phyloP scores from a whole-genome alignment of 1,139 yeast genomes.

The Debaryomyces coudertii region DNA sequence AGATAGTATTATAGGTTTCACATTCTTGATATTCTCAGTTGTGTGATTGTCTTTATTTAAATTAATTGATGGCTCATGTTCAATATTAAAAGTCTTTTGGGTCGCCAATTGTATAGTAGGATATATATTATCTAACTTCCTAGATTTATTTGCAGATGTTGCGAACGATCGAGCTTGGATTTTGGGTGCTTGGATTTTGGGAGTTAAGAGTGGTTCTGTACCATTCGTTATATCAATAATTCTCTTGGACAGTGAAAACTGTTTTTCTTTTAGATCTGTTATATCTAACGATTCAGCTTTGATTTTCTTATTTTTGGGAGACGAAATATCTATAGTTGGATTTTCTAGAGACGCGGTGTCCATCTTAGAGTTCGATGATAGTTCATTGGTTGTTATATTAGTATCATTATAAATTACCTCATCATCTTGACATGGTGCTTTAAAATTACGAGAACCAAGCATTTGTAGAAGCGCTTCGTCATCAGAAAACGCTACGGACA shows the following conservation, averaged over 20 bases:
- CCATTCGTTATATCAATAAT: not conserved
- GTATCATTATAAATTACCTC: not conserved
- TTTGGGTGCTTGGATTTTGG: not conserved
- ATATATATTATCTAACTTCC: conserved; percentile 8
- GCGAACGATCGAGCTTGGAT: conserved; percentile 1
- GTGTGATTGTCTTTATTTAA: not conserved
- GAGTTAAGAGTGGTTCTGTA: not conserved
- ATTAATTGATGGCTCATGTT: not conserved
- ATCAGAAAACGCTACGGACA: conserved; percentile 1
- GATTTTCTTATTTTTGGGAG: conserved; percentile 6
- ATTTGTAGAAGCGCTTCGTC: conserved; percentile 6
- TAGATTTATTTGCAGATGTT: conserved; percentile 3
- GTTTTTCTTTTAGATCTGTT: not conserved
- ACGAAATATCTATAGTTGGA: conserved; percentile 1
- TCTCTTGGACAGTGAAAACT: not conserved
- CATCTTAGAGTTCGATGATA: not conserved
- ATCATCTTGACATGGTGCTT: not conserved
- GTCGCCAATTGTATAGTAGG: conserved; percentile 18
- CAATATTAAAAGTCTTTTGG: conserved; percentile 12
- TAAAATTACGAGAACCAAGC: not conserved
- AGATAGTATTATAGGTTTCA: conserved; percentile 42
- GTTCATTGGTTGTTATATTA: not conserved
- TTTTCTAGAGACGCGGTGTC: not conserved
- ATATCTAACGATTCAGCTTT: not conserved
- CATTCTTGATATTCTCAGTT: conserved; percentile 23